phyloP scores from a whole-genome alignment of 257 asterid genomes.

The Gynochthodes officinalis region DNA sequence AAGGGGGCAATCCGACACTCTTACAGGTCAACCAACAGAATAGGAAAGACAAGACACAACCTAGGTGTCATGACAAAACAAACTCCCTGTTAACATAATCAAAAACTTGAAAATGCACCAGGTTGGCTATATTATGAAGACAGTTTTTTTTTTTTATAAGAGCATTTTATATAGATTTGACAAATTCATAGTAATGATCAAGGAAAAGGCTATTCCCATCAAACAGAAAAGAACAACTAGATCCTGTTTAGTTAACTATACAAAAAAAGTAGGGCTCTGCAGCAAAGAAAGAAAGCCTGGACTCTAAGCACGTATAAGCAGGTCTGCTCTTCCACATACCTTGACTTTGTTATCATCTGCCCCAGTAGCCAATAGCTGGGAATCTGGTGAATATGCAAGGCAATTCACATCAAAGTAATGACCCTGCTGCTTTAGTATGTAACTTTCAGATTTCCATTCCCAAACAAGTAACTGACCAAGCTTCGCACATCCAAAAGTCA shows the following conservation, averaged over 20 bases:
- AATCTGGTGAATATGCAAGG: slow-evolving; percentile 88
- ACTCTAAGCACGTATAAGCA: not conserved
- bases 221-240: not conserved
- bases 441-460: slow-evolving; percentile 99
- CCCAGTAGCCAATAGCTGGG: slow-evolving; percentile 95
- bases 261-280: not conserved
- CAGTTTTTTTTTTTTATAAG: too few species aligned
- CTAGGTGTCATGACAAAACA: not conserved
- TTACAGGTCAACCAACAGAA: not conserved
- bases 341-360: slow-evolving; percentile 97
- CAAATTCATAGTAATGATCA: not conserved
- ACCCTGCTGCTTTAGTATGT: slow-evolving; percentile 97
- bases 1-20: not conserved
- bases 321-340: slow-evolving; percentile 37
- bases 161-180: not conserved
- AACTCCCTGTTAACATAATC: not conserved
- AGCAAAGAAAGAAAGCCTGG: not conserved
- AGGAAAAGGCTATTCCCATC: not conserved
- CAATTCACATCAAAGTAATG: slow-evolving; percentile 97
- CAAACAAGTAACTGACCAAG: slow-evolving; percentile 98
- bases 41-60: not conserved
- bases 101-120: not conserved
- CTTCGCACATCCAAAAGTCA: slow-evolving; percentile 89
- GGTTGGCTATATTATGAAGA: not conserved
- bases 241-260: not conserved